These are phyloP conservation scores for Arachis stenosperma DNA, from an alignment of 306 rosid genomes.

Conservation along the genomic window DNA sequence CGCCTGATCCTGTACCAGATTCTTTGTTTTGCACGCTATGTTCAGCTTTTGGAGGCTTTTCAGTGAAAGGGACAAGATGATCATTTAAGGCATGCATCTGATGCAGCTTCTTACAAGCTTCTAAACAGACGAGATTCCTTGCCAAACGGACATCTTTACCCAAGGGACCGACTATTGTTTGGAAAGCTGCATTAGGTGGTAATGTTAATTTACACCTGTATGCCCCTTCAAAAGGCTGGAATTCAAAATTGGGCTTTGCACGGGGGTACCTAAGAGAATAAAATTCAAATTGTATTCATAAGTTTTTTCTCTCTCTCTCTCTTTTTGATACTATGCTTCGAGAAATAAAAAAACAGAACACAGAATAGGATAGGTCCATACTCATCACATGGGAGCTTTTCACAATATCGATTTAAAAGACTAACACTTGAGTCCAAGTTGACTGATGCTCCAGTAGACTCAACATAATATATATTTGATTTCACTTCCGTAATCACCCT, in stretches of 20 bases:
- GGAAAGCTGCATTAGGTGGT: slow-evolving; percentile 84
- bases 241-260: slow-evolving; percentile 61
- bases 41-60: slow-evolving; percentile 50
- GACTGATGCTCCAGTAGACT: slow-evolving; percentile 75
- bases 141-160: slow-evolving; percentile 61
- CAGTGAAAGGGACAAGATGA: slow-evolving; percentile 68
- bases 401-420: slow-evolving; percentile 70
- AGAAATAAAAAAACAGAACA: slow-evolving; percentile 28
- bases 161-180: slow-evolving; percentile 65
- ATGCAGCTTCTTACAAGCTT: slow-evolving; percentile 92
- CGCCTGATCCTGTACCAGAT: slow-evolving; percentile 46
- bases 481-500: slow-evolving; percentile 45
- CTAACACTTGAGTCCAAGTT: slow-evolving; percentile 69
- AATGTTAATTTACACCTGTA: slow-evolving; percentile 60
- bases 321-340: neutral
- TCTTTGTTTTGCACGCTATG: slow-evolving; percentile 50
- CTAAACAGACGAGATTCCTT: slow-evolving; percentile 83
- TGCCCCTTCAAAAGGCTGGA: slow-evolving; percentile 50
- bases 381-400: slow-evolving; percentile 71
- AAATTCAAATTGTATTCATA: slow-evolving; percentile 31
- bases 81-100: slow-evolving; percentile 80
- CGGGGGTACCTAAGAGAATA: slow-evolving; percentile 57
- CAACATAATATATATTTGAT: slow-evolving; percentile 57
- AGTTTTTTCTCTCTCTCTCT: too few relatives aligned
- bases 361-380: slow-evolving; percentile 43